Evolutionary conservation across 306 rosid genomes (phyloP).

Genomic region (Medicago ruthenica): DNA sequence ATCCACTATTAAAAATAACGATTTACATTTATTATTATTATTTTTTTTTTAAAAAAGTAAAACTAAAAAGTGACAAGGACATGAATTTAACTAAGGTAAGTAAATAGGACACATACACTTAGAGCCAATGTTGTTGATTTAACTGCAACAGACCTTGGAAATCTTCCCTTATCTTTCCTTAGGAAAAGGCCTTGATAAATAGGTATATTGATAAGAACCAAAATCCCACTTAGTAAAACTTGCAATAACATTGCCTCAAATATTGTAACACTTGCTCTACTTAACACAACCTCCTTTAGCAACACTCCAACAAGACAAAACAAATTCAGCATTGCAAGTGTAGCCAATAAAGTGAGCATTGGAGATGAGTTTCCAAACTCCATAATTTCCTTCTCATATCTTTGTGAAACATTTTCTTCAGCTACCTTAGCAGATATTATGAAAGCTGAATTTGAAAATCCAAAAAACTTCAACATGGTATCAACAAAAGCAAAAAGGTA

Average conservation of each 20-base stretch:
- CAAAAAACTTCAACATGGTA: slow-evolving; percentile 37
- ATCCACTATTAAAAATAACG: too few species aligned
- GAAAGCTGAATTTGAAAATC: slow-evolving; percentile 51
- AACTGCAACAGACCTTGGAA: slow-evolving; percentile 53
- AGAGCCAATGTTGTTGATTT: slow-evolving; percentile 41
- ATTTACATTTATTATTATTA: too few species aligned
- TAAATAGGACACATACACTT: slow-evolving; percentile 24
- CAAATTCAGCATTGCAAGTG: slow-evolving; percentile 63
- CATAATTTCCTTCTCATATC: slow-evolving; percentile 63
- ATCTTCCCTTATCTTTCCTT: slow-evolving; percentile 67
- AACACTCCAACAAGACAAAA: slow-evolving; percentile 56
- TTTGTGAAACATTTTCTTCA: slow-evolving; percentile 57
- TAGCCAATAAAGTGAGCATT: slow-evolving; percentile 57
- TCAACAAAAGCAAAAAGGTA: slow-evolving; percentile 48
- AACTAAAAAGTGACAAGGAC: neutral
- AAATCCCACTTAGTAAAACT: slow-evolving; percentile 57
- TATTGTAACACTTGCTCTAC: slow-evolving; percentile 28
- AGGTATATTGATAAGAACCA: slow-evolving; percentile 65
- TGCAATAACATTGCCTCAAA: slow-evolving; percentile 55
- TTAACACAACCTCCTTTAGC: slow-evolving; percentile 43
- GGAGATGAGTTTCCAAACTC: slow-evolving; percentile 74
- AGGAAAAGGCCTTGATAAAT: slow-evolving; percentile 64
- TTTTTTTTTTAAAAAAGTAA: too few species aligned
- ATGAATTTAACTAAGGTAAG: neutral
- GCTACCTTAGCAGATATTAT: slow-evolving; percentile 62